Base-by-base conservation (phyloP, 2,329 filamentous ascomycete genomes). In the Fusarium ramigenum region DNA sequence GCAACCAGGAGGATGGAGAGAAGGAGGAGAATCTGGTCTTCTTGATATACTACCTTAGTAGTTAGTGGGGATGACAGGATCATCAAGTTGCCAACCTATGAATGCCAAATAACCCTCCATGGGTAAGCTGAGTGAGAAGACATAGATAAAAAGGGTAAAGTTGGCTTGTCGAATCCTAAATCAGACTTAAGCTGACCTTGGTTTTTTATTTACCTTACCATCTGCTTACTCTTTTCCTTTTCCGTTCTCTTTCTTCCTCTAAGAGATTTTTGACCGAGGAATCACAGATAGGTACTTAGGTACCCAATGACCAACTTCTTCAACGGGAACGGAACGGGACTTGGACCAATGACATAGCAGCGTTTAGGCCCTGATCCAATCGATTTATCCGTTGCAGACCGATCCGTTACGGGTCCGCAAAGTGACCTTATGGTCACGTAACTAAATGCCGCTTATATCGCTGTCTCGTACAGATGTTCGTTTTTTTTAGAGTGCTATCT, bases 101-200 rank as follows among this genome's bases (percentile, higher is more conserved):
- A 44, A 47, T 46, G 7, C 32, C 18, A 21, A 43, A 52, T 50
- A 39, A 28, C 30, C 40, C 46, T 46, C 63, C 43, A 63, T 68
- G 18, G n/a, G 32, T 36, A 66, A 63, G 70, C 68, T 59, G 70
- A 73, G 64, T 69, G 66, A 69, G 64, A 69, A 56, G n/a, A 46
- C 15, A 43, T 43, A 69, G 57, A 37, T 36, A 11, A 50, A 49
- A 68, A 63, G 46, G 61, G 39, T 28, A 54, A 37, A 34, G 21
- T 11, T 16, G 18, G 14, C 28, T 37, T 56, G 19, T 53, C 37
- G 40, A 57, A 61, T 40, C 32, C 56, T 30, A 23, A 46, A 39
- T 42, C 18, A 47, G 56, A 62, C 40, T 36, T n/a, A 37, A 52
- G 43, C 42, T 61, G 60, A 32, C 39, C 60, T 68, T 21, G 7